Conservation (phyloP, 2,329 filamentous ascomycete species). For the Pezicula neosporulosa region DNA sequence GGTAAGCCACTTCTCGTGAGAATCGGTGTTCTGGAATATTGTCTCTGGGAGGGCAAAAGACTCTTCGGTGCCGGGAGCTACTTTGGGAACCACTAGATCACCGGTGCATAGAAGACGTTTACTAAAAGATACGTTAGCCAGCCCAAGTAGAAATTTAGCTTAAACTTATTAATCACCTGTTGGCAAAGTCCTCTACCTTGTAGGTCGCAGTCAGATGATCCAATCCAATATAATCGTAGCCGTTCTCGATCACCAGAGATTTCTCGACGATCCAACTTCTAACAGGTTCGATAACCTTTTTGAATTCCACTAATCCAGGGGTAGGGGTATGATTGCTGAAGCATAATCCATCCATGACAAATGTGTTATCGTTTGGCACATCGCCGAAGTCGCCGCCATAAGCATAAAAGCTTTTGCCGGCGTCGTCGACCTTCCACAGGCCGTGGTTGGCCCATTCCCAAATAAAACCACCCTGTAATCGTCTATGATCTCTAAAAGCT, state of each 20-base stretch:
- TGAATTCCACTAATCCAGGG: slow-evolving; percentile 52
- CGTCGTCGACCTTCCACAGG: slow-evolving; percentile 27
- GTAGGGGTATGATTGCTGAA: slow-evolving; percentile 51
- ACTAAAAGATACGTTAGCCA: slow-evolving; percentile 9
- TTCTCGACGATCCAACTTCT: slow-evolving; percentile 30
- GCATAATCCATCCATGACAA: slow-evolving; percentile 59
- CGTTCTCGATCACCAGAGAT: slow-evolving; percentile 34
- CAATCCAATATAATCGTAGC: slow-evolving; percentile 51
- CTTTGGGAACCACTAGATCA: slow-evolving; percentile 35
- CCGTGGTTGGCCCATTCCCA: slow-evolving; percentile 38
- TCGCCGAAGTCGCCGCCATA: slow-evolving; percentile 42
- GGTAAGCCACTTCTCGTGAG: slow-evolving; percentile 41
- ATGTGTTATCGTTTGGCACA: slow-evolving; percentile 47
- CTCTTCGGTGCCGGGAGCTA: slow-evolving; percentile 34
- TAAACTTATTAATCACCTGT: slow-evolving; percentile 32
- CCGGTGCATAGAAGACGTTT: slow-evolving; percentile 30
- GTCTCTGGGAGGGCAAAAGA: slow-evolving; percentile 30
- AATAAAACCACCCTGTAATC: slow-evolving; percentile 46
- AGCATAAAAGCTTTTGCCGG: slow-evolving; percentile 33
- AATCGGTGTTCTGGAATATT: slow-evolving; percentile 11
- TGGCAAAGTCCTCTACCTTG: slow-evolving; percentile 38
- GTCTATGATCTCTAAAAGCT: slow-evolving; percentile 41
- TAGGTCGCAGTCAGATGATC: slow-evolving; percentile 44
- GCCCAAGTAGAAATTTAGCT: no score
- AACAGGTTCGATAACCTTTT: slow-evolving; percentile 56